Evolutionary conservation across 495 filamentous ascomycete species (phyloP), one percentile per base, ranked within the genome.

Genomic region (Aspergillus biplanus): DNA sequence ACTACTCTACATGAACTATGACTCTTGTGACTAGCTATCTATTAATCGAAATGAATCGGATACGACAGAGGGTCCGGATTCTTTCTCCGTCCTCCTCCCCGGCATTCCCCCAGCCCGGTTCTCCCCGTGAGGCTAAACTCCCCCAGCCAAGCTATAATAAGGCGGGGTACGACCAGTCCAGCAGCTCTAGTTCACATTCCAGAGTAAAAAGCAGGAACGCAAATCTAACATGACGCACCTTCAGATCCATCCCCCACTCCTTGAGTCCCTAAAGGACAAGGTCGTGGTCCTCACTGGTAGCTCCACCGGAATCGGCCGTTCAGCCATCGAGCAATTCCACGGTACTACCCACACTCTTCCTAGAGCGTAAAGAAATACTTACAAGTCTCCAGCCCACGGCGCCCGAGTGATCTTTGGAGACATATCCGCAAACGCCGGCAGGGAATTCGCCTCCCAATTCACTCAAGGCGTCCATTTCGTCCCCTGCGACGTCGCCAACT

Each of bases 261-360:
- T 69, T 12, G 21, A 46, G 48, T 52, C 50, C 13, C 61, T 79
- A 5, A 67, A 67, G 27, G 70, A 69, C 47, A 72, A 73, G 56
- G 76, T 78, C 7, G 69, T 74, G 9, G 73, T 78, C 7, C 61
- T 78, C 15, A 78, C 76, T 1, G 74, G 76, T 42, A 74, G 73
- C 13, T 69, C 74, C 48, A 75, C 70, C n/a, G 76, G 76, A 8
- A 76, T 78, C 53, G 76, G 76, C 2, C 69, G 69, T 16, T 59
- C 60, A 39, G 60, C 69, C n/a, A 65, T 78, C 1, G 60, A 69
- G 37, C 66, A 75, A 56, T 70, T 76, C 42, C 66, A 71, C 59
- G 44, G 75, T 78, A 44, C 49, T 60, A 35, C 8, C 31, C 39
- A 33, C 49, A 12, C 39, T 44, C 21, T 27, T 27, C 21, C 21